A percentile compares a stretch with the other conserved stretches of the same genome.
These are phyloP conservation scores for Botrytis elliptica DNA, from an alignment of 2,329 filamentous ascomycete genomes.

Conservation along the genomic window DNA sequence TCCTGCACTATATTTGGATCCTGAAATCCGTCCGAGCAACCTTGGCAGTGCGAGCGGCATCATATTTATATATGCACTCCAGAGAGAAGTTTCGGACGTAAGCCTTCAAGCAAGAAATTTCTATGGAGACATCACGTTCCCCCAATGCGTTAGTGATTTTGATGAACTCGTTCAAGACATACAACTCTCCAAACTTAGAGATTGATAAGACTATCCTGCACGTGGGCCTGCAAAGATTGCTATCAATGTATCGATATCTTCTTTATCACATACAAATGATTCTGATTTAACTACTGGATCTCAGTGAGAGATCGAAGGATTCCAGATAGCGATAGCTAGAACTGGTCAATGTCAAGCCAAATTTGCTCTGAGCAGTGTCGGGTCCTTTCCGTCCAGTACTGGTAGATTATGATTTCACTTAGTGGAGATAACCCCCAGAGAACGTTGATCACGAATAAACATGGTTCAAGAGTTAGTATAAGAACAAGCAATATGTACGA, in stretches of 20 bases:
- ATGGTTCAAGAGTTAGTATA: background rate
- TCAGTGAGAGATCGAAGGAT: too few species aligned
- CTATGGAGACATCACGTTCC: background rate
- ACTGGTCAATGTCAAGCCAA: background rate
- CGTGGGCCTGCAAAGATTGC: background rate
- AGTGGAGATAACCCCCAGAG: background rate
- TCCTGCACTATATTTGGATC: background rate
- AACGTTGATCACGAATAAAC: background rate
- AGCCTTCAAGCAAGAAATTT: background rate
- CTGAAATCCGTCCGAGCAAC: background rate
- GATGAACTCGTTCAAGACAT: background rate
- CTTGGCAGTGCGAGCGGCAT: background rate
- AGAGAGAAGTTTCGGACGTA: background rate
- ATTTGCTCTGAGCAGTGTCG: background rate
- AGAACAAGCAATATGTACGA: background rate
- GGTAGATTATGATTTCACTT: background rate
- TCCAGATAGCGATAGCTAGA: background rate
- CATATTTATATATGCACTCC: background rate
- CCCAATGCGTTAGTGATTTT: too few species aligned
- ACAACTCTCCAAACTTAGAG: background rate
- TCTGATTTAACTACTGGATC: background rate
- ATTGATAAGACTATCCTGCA: background rate
- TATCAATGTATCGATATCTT: background rate
- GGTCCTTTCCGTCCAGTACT: background rate
- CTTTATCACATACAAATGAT: background rate